phyloP scores from a whole-genome alignment of 2,329 filamentous ascomycete species.

The Trichoderma koningiopsis region DNA sequence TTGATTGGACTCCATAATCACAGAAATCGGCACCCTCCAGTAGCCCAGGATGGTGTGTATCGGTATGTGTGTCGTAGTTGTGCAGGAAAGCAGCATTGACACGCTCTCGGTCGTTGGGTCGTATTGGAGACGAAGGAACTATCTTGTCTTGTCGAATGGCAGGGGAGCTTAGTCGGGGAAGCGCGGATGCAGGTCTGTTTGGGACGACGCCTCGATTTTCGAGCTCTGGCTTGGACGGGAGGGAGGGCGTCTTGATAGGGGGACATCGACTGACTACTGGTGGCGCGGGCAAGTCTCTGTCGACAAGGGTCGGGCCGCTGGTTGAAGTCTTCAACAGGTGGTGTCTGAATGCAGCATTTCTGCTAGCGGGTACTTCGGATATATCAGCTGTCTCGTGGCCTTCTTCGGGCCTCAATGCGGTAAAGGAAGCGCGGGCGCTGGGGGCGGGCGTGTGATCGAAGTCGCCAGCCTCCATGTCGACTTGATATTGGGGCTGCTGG shows the following conservation, averaged over 20 bases:
- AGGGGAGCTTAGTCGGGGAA: background rate
- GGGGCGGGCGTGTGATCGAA: conserved; percentile 41
- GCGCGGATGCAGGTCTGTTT: background rate
- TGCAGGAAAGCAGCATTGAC: background rate
- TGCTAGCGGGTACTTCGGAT: conserved; percentile 20
- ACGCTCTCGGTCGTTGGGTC: conserved; percentile 3
- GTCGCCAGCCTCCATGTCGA: conserved; percentile 31
- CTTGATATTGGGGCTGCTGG: conserved; percentile 28
- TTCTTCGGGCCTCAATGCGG: conserved; percentile 28
- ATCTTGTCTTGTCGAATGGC: background rate
- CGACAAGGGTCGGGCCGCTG: conserved; percentile 28
- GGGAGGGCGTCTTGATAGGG: conserved; percentile 3
- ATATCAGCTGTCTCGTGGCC: conserved; percentile 8
- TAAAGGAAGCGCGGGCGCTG: conserved; percentile 36
- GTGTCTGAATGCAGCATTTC: conserved; percentile 28
- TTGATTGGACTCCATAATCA: conserved; percentile 26
- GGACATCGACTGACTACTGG: conserved; percentile 28
- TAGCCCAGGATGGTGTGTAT: conserved; percentile 29
- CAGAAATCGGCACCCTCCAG: conserved; percentile 31
- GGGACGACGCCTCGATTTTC: conserved; percentile 24
- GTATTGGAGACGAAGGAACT: background rate
- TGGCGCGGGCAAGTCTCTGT: conserved; percentile 30
- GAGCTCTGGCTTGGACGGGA: conserved; percentile 1
- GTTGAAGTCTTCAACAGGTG: conserved; percentile 33
- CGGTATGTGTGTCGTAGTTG: background rate